phyloP scores from a whole-genome alignment of 371 early-diverging fungal species.

The Actinomortierella wolfii region DNA sequence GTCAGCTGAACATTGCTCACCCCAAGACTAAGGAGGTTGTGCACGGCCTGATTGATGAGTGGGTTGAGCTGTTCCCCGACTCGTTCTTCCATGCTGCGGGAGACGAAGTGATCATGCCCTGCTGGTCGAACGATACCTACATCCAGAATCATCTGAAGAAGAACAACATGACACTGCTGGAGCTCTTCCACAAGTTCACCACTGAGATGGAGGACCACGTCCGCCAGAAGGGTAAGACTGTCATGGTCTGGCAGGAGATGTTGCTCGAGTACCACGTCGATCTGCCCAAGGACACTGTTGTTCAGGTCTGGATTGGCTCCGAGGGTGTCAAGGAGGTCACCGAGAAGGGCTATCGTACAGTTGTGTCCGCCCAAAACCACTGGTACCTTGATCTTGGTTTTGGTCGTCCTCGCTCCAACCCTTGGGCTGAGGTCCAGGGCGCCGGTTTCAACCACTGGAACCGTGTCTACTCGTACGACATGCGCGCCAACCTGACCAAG shows the following conservation, averaged over 20 bases:
- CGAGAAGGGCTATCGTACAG: constrained; percentile 54
- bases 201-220: constrained; percentile 34
- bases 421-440: constrained; percentile 25
- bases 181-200: constrained; percentile 42
- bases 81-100: constrained; percentile 71
- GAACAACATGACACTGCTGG: constrained; percentile 21
- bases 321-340: constrained; percentile 55
- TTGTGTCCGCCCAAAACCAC: constrained; percentile 56
- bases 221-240: constrained; percentile 48
- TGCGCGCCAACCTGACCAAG: constrained; percentile 43
- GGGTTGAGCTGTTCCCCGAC: constrained; percentile 64
- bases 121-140: constrained; percentile 53
- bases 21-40: constrained; percentile 59
- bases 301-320: constrained; percentile 62
- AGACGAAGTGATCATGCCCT: constrained; percentile 73
- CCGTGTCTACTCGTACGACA: constrained; percentile 74
- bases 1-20: constrained; percentile 71
- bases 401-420: constrained; percentile 32
- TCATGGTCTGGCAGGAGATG: constrained; percentile 63
- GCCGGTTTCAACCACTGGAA: constrained; percentile 80
- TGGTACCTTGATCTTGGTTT: constrained; percentile 73
- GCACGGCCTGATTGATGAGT: constrained; percentile 65
- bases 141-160: constrained; percentile 26
- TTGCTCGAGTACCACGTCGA: constrained; percentile 53
- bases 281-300: constrained; percentile 52